These are phyloP conservation scores for Pseudocercospora musae DNA, from an alignment of 2,329 filamentous ascomycete genomes.

Conservation along the genomic window DNA sequence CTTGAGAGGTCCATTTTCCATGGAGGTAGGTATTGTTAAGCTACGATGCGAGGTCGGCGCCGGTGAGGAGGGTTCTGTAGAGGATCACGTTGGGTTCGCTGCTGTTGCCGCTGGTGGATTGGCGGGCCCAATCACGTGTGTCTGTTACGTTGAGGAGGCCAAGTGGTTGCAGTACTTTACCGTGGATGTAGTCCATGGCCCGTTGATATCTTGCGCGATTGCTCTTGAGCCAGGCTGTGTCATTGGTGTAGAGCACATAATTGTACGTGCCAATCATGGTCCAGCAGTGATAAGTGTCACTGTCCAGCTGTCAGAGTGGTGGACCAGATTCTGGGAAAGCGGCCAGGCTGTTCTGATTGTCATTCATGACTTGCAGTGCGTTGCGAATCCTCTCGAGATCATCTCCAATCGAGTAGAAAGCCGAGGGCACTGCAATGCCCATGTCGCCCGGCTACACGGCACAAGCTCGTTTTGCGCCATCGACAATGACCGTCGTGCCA, in stretches of 20 bases:
- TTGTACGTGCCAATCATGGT: conserved; percentile 47
- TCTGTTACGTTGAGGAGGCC: conserved; percentile 48
- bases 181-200: conserved; percentile 43
- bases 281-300: conserved; percentile 54
- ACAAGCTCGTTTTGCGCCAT: conserved; percentile 41
- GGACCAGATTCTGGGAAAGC: conserved; percentile 42
- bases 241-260: conserved; percentile 41
- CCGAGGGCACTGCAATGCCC: conserved; percentile 48
- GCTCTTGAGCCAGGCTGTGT: conserved; percentile 39
- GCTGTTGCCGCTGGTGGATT: conserved; percentile 50
- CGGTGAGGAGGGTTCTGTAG: conserved; percentile 52
- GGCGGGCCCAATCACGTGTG: conserved; percentile 47
- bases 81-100: conserved; percentile 48
- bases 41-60: conserved; percentile 40
- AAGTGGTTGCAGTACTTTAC: conserved; percentile 40
- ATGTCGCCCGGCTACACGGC: conserved; percentile 49
- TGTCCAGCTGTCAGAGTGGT: conserved; percentile 37
- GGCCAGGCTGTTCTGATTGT: conserved; percentile 40
- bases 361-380: conserved; percentile 48
- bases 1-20: conserved; percentile 38
- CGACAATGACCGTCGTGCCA: conserved; percentile 36
- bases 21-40: conserved; percentile 41
- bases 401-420: conserved; percentile 36
- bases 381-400: conserved; percentile 48
- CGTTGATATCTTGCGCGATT: conserved; percentile 46